Evolutionary conservation across 2,329 filamentous ascomycete genomes (phyloP), one percentile per base, ranked within the genome.

Genomic region (Botrytis sinoallii): DNA sequence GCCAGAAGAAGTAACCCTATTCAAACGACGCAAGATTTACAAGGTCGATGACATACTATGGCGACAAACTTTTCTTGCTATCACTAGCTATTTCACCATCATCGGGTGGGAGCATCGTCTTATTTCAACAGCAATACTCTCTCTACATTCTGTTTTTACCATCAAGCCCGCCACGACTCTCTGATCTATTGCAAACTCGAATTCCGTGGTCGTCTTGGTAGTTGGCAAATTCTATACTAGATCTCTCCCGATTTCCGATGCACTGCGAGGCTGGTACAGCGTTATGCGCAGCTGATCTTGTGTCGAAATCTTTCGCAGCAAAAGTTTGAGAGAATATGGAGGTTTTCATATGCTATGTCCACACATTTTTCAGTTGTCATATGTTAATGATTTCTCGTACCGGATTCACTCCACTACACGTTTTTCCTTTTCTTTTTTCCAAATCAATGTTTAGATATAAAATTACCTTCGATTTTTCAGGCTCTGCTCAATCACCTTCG

Each of bases 61-160:
- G n/a, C 4, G 52, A 18, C 2, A 0, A 29, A 8, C 0, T 29
- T 3, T 1, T n/a, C 6, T 18, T 29, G 0, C 29, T 18, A 5
- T 29, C n/a, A 29, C 14, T 55, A 55, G 6, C 7, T 29, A 8
- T 55, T 55, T 29, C 52, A 55, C 0, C 29, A 9, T 29, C 3
- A 5, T 55, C 14, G n/a, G 3, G 12, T 29, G 8, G 0, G 52
- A 29, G 6, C 5, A 29, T 55, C n/a, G n/a, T 29, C 52, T 55
- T 18, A 18, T 55, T 8, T 18, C 14, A 55, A 29, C n/a, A 29
- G 6, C n/a, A 29, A 29, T 18, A 52, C 6, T 8, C 32, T 32
- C 32, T 55, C 16, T 55, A 0, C 16, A 29, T 18, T 5, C 0
- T 16, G n/a, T 29, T 7, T 55, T 29, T 3, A 29, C 6, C 7